phyloP scores from a whole-genome alignment of 2,329 filamentous ascomycete species.

The Talaromyces sp. region DNA sequence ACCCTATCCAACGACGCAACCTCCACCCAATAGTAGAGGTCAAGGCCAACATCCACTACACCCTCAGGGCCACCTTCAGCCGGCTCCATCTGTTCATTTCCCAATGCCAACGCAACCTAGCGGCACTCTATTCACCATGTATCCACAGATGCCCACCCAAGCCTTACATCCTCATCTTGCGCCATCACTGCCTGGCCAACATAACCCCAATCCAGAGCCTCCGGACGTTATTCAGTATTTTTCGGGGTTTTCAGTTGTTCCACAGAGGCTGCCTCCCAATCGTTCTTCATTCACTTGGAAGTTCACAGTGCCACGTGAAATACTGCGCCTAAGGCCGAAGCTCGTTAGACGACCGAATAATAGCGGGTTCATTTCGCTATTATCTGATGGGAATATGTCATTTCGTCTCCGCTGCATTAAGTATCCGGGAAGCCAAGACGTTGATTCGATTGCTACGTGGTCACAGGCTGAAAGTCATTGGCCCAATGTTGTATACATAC shows the following conservation, averaged over 20 bases:
- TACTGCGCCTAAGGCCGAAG: constrained; percentile 31
- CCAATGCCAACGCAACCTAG: background rate
- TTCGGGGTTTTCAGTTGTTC: constrained; percentile 27
- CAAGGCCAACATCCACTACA: background rate
- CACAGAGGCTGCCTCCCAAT: constrained; percentile 25
- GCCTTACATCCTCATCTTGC: background rate
- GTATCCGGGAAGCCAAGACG: constrained; percentile 26
- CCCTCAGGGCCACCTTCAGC: background rate
- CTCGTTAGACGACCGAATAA: constrained; percentile 7
- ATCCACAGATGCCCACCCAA: background rate
- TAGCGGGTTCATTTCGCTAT: constrained; percentile 26
- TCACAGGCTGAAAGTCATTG: constrained; percentile 59
- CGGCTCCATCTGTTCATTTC: background rate
- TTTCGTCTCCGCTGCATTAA: constrained; percentile 66
- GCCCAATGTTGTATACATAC: constrained; percentile 65
- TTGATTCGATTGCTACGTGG: constrained; percentile 53
- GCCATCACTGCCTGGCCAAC: background rate
- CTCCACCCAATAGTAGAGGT: background rate
- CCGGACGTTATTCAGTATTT: constrained; percentile 31
- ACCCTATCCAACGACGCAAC: background rate
- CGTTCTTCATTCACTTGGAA: constrained; percentile 27
- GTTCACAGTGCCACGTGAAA: constrained; percentile 31
- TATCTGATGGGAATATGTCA: constrained; percentile 51
- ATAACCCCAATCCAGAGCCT: background rate
- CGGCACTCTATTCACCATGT: background rate